Conservation (phyloP, 83 land plant genomes). For the Isoetes engelmannii region DNA sequence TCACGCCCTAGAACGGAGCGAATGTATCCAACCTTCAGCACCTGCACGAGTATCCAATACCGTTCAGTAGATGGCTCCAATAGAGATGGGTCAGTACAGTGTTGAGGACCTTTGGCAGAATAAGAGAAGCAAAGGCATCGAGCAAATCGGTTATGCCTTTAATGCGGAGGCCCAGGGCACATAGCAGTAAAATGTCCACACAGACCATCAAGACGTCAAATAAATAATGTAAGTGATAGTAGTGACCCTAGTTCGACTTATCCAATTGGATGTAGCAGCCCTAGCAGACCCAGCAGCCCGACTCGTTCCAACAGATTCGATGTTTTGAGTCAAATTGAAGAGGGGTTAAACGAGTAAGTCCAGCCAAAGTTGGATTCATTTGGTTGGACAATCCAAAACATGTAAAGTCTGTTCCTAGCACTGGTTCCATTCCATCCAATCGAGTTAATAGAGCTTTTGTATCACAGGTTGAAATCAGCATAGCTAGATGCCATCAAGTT, state of each 20-base stretch:
- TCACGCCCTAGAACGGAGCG: too few relatives aligned
- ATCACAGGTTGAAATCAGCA: not conserved
- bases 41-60: not conserved
- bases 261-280: not conserved
- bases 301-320: not conserved
- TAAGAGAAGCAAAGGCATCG: not conserved
- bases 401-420: not conserved
- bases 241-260: too few relatives aligned
- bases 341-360: constrained; percentile 1
- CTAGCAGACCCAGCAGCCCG: constrained; percentile 2
- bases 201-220: not conserved
- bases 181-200: not conserved
- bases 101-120: not conserved
- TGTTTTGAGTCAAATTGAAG: not conserved
- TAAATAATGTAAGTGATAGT: too few relatives aligned
- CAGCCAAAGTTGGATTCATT: not conserved
- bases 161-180: constrained; percentile 5
- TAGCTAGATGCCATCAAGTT: not conserved
- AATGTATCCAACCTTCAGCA: not conserved
- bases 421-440: not conserved
- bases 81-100: not conserved
- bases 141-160: not conserved
- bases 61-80: not conserved
- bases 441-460: not conserved
- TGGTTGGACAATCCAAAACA: not conserved